phyloP scores from a whole-genome alignment of 108 stramenopile species.

The Cylindrotheca closterium region DNA sequence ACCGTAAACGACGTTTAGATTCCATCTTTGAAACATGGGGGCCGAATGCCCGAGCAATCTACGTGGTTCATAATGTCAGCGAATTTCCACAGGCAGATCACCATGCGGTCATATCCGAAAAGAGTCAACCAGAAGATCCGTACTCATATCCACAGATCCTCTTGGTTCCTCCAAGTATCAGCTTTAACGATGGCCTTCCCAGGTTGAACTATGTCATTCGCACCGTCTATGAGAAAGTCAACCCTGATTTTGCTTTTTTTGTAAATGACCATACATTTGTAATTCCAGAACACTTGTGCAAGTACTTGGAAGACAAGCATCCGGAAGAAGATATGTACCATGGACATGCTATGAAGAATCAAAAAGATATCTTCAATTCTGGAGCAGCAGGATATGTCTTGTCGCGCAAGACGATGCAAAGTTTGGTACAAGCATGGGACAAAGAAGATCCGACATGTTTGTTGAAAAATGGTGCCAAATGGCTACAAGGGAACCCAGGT shows the following conservation, averaged over 20 bases:
- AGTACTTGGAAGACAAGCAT: slow-evolving; percentile 54
- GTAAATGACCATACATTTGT: slow-evolving; percentile 93
- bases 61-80: slow-evolving; percentile 58
- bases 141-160: slow-evolving; percentile 69
- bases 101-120: slow-evolving; percentile 37
- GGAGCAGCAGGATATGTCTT: slow-evolving; percentile 88
- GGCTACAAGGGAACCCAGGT: slow-evolving; percentile 83
- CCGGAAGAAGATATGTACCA: slow-evolving; percentile 69
- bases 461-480: slow-evolving; percentile 45
- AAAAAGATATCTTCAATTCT: slow-evolving; percentile 73
- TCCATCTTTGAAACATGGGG: slow-evolving; percentile 88
- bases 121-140: slow-evolving; percentile 34
- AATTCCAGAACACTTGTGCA: slow-evolving; percentile 76
- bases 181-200: slow-evolving; percentile 61
- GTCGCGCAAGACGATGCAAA: slow-evolving; percentile 69
- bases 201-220: slow-evolving; percentile 75
- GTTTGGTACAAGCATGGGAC: slow-evolving; percentile 67
- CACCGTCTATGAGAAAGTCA: slow-evolving; percentile 47
- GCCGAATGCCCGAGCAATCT: slow-evolving; percentile 60
- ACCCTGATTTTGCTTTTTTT: slow-evolving; percentile 89
- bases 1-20: slow-evolving; percentile 46
- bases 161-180: slow-evolving; percentile 61
- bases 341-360: slow-evolving; percentile 73
- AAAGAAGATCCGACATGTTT: slow-evolving; percentile 50
- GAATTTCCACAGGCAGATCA: slow-evolving; percentile 58